phyloP scores from a whole-genome alignment of 805 yeast genomes.

The Barnettozyma wickerhamii region DNA sequence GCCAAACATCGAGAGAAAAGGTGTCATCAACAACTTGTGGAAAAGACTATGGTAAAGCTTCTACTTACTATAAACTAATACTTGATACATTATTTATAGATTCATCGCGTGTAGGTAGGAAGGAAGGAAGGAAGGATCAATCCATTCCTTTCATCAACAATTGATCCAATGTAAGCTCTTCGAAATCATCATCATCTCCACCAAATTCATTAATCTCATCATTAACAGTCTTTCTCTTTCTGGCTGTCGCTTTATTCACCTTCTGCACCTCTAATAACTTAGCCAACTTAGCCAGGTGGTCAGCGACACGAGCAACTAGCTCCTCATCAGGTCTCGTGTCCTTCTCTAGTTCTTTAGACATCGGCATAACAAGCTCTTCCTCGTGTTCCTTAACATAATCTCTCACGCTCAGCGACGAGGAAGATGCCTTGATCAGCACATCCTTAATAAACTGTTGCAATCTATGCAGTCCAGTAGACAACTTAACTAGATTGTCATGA shows the following conservation, averaged over 20 bases:
- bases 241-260: constrained; percentile 14
- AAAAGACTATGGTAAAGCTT: constrained; percentile 22
- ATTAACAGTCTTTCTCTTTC: constrained; percentile 3
- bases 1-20: constrained; percentile 39
- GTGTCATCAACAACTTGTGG: constrained; percentile 18
- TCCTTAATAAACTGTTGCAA: constrained; percentile 14
- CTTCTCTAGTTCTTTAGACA: constrained; percentile 20
- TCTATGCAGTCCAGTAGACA: constrained; percentile 24
- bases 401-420: constrained; percentile 6
- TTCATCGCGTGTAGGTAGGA: too few relatives aligned
- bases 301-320: constrained; percentile 10
- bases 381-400: constrained; percentile 9
- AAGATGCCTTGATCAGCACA: constrained; percentile 11
- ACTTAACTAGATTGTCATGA: constrained; percentile 24
- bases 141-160: constrained; percentile 8
- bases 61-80: not conserved
- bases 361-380: constrained; percentile 25
- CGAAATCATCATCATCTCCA: constrained; percentile 12
- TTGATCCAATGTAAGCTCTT: constrained; percentile 13
- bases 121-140: too few relatives aligned
- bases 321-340: constrained; percentile 18
- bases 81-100: not conserved
- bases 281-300: constrained; percentile 11
- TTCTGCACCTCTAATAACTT: constrained; percentile 20
- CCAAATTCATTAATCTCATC: constrained; percentile 9